Evolutionary conservation across 352 stramenopile genomes (phyloP).

Genomic region (Pythium periplocum): DNA sequence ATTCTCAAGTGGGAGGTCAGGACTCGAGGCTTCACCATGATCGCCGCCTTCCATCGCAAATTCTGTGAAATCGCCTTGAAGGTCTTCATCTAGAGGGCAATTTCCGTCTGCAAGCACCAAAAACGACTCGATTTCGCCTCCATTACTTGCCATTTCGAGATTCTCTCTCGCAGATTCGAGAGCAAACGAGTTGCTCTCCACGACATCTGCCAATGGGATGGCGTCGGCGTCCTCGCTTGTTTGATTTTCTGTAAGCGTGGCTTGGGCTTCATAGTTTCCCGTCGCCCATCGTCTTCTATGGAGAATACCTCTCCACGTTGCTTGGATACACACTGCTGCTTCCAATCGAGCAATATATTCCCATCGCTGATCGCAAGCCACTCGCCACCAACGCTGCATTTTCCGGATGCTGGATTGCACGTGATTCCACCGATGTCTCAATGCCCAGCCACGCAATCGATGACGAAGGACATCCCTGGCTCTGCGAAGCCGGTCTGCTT

Average conservation of each 20-base stretch:
- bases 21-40: no score
- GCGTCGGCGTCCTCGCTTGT: slow-evolving; percentile 1
- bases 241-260: no score
- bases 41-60: no score
- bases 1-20: no score
- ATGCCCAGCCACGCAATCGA: slow-evolving; percentile 19
- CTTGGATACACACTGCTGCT: slow-evolving; percentile 44
- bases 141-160: not conserved
- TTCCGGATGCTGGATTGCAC: slow-evolving; percentile 1
- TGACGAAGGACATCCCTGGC: slow-evolving; percentile 11
- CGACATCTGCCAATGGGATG: not conserved
- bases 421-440: slow-evolving; percentile 14
- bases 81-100: no score
- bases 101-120: not conserved
- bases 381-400: slow-evolving; percentile 53
- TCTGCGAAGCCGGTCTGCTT: slow-evolving; percentile 6
- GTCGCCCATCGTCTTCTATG: no score
- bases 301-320: slow-evolving; percentile 27
- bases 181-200: no score
- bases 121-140: not conserved
- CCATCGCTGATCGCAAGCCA: slow-evolving; percentile 10
- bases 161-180: no score
- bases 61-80: no score
- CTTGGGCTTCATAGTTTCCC: no score
- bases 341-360: slow-evolving; percentile 24